Percentiles rank a stretch among this genome's conserved stretches.
Conservation (phyloP, 495 filamentous ascomycete genomes). For the Aspergillus asperescens region DNA sequence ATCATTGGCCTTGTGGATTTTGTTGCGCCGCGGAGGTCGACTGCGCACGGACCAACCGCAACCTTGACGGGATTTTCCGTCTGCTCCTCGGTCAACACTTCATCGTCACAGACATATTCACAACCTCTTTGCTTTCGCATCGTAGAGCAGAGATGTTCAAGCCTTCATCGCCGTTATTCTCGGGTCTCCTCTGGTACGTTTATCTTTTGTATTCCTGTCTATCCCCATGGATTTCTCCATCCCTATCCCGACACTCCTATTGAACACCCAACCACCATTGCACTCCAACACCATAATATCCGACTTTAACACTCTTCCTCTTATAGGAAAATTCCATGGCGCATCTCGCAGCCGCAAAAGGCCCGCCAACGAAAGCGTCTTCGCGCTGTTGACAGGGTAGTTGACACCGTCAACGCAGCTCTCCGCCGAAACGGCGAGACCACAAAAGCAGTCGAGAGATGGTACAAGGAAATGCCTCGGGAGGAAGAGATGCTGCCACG, state of each 20-base stretch:
- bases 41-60: slow-evolving; percentile 18
- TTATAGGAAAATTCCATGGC: slow-evolving; percentile 96
- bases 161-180: slow-evolving; percentile 65
- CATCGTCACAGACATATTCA: not conserved
- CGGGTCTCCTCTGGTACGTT: slow-evolving; percentile 78
- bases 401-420: slow-evolving; percentile 69
- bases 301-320: not conserved
- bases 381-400: slow-evolving; percentile 75
- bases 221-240: slow-evolving; percentile 1
- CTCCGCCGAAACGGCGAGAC: slow-evolving; percentile 64
- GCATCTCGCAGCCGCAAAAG: slow-evolving; percentile 86
- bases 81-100: not conserved
- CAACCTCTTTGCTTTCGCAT: not conserved
- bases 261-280: not conserved
- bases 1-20: slow-evolving; percentile 19
- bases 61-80: slow-evolving; percentile 23
- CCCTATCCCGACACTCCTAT: not conserved
- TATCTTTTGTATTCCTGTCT: not conserved
- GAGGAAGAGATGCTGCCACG: slow-evolving; percentile 93
- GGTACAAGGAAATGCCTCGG: slow-evolving; percentile 92
- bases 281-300: not conserved
- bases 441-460: slow-evolving; percentile 70
- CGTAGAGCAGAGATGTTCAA: slow-evolving; percentile 51
- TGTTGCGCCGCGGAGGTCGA: slow-evolving; percentile 20
- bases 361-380: slow-evolving; percentile 81